Evolutionary conservation across 2,329 filamentous ascomycete species (phyloP).

Genomic region (Cercospora beticola): DNA sequence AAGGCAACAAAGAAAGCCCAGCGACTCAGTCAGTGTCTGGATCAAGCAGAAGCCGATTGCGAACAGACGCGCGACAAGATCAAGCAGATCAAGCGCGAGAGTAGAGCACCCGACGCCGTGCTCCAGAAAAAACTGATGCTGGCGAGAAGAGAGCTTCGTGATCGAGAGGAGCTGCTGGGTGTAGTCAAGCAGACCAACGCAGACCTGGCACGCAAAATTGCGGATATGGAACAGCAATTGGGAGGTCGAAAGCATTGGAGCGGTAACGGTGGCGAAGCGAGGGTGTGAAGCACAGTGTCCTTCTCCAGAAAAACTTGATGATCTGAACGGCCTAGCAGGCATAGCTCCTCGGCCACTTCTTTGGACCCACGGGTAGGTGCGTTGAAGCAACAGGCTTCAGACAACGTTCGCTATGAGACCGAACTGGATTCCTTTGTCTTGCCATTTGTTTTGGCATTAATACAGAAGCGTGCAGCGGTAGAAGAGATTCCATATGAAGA

Average conservation of each 20-base stretch:
- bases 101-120: background rate
- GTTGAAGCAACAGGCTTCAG: background rate
- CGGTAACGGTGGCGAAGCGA: background rate
- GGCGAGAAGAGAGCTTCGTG: slow-evolving; percentile 2
- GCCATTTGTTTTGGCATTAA: background rate
- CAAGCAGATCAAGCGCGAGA: slow-evolving; percentile 2
- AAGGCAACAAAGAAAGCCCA: slow-evolving; percentile 2
- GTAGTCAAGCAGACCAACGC: slow-evolving; percentile 7
- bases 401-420: background rate
- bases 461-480: background rate
- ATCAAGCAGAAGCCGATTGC: slow-evolving; percentile 5
- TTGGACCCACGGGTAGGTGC: background rate
- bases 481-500: background rate
- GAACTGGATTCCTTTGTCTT: background rate
- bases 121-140: slow-evolving; percentile 6
- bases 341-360: background rate
- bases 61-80: slow-evolving; percentile 7
- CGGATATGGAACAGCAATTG: slow-evolving; percentile 3
- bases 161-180: slow-evolving; percentile 6
- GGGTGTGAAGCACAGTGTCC: background rate
- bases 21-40: slow-evolving; percentile 2
- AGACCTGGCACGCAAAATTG: slow-evolving; percentile 9
- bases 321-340: slow-evolving; percentile 1
- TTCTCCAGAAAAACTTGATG: background rate
- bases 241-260: background rate